phyloP scores from a whole-genome alignment of 257 asterid species.

The Solanum chilense region DNA sequence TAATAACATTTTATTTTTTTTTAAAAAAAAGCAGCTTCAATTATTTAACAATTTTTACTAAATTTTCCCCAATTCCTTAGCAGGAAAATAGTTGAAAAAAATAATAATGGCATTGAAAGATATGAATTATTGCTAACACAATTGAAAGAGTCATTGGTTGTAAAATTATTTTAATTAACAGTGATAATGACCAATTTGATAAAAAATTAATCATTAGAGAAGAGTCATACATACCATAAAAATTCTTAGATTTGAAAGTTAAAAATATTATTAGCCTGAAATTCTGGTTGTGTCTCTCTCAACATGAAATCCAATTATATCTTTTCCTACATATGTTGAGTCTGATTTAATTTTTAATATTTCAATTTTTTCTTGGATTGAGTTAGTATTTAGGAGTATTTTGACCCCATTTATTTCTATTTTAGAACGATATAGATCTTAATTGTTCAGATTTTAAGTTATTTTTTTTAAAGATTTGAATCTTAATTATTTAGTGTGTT shows the following conservation, averaged over 20 bases:
- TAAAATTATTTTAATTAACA: not conserved
- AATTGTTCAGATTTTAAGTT: not conserved
- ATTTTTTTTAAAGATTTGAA: not conserved
- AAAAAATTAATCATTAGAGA: not conserved
- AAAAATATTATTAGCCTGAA: not conserved
- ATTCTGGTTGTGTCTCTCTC: not conserved
- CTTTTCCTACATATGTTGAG: not conserved
- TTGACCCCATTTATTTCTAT: not conserved
- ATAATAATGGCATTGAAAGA: not conserved
- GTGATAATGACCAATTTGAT: not conserved
- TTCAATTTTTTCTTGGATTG: not conserved
- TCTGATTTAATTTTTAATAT: not conserved
- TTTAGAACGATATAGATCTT: not conserved
- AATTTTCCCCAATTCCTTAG: not conserved
- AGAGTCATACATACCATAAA: not conserved
- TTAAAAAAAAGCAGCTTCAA: not conserved
- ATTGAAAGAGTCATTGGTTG: not conserved
- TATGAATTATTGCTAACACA: not conserved
- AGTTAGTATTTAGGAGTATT: not conserved
- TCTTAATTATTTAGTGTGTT: not conserved
- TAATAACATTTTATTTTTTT: not conserved
- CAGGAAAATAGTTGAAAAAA: not conserved
- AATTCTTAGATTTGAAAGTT: not conserved
- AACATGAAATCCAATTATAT: not conserved
- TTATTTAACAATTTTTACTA: not conserved